Conservation (phyloP, 768 basidiomycete genomes). For the Mycena metata region DNA sequence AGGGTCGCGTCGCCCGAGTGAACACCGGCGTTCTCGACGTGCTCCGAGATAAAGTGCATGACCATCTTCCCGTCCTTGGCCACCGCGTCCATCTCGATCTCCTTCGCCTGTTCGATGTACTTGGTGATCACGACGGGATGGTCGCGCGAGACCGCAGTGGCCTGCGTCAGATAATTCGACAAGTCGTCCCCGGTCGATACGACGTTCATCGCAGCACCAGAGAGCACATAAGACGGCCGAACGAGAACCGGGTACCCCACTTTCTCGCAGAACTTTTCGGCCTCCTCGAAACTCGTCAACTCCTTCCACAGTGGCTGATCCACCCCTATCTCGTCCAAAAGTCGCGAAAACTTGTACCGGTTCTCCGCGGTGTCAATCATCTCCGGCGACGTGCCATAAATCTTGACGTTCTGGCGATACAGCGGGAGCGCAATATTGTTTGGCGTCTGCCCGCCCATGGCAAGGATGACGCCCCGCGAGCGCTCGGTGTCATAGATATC, state of each 20-base stretch:
- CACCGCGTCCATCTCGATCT: slow-evolving; percentile 99
- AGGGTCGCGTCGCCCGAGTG: slow-evolving; percentile 99
- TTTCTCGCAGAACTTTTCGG: slow-evolving; percentile 88
- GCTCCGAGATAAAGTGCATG: slow-evolving; percentile 99
- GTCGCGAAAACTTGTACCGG: slow-evolving; percentile 98
- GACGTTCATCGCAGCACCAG: slow-evolving; percentile 99
- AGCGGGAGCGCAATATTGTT: slow-evolving; percentile 98
- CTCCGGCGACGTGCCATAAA: slow-evolving; percentile 98
- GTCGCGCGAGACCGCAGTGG: slow-evolving; percentile 94
- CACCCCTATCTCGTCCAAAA: slow-evolving; percentile 97
- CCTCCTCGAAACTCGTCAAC: slow-evolving; percentile 91
- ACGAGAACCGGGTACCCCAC: slow-evolving; percentile 98
- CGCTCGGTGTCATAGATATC: slow-evolving; percentile 96
- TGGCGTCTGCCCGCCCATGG: slow-evolving; percentile 99
- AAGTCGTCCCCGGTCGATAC: slow-evolving; percentile 95
- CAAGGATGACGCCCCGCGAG: slow-evolving; percentile 92
- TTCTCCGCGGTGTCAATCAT: slow-evolving; percentile 99
- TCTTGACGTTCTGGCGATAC: slow-evolving; percentile 97
- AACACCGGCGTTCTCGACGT: slow-evolving; percentile 98
- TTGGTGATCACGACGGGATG: slow-evolving; percentile 99
- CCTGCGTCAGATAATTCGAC: slow-evolving; percentile 92
- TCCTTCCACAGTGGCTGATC: slow-evolving; percentile 99
- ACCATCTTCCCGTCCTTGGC: slow-evolving; percentile 98
- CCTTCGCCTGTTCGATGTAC: slow-evolving; percentile 99
- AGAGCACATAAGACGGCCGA: slow-evolving; percentile 98